A percentile compares a stretch with the other conserved stretches of the same genome.
phyloP scores from a whole-genome alignment of 2,329 filamentous ascomycete genomes.

The Scedosporium apiospermum region DNA sequence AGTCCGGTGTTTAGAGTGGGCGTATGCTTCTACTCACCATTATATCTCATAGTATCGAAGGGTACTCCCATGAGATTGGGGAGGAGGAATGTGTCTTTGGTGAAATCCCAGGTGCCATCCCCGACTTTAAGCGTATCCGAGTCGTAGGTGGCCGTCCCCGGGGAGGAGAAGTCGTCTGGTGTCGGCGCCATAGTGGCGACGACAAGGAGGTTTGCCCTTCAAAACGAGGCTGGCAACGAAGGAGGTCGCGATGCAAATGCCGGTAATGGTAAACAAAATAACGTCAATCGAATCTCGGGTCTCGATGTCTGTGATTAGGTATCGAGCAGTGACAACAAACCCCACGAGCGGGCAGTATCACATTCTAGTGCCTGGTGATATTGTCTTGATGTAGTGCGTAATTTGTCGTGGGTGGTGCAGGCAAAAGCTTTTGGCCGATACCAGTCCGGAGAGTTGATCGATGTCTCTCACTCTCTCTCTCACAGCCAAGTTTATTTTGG shows the following conservation, averaged over 20 bases:
- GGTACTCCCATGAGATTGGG: constrained; percentile 69
- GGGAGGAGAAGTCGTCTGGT: constrained; percentile 51
- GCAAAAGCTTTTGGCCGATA: neutral
- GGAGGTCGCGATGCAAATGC: neutral
- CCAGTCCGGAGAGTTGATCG: neutral
- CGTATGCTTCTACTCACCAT: constrained; percentile 44
- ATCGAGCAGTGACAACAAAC: neutral
- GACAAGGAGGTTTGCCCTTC: constrained; percentile 13
- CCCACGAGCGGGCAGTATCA: neutral
- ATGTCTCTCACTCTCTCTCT: too few relatives aligned
- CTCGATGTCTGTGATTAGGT: neutral
- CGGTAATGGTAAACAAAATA: neutral
- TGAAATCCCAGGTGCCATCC: constrained; percentile 76
- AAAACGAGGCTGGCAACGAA: neutral
- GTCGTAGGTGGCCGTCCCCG: constrained; percentile 63
- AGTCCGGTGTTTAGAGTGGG: neutral
- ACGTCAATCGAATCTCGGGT: neutral
- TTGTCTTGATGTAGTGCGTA: neutral
- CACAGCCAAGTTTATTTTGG: neutral
- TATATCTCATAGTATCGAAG: constrained; percentile 75
- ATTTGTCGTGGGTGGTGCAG: neutral
- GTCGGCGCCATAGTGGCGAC: constrained; percentile 51
- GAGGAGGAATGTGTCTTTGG: constrained; percentile 66
- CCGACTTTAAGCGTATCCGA: constrained; percentile 69
- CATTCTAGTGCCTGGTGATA: neutral